Conservation (phyloP, 2,329 filamentous ascomycete genomes). For the Neobulgaria alba region DNA sequence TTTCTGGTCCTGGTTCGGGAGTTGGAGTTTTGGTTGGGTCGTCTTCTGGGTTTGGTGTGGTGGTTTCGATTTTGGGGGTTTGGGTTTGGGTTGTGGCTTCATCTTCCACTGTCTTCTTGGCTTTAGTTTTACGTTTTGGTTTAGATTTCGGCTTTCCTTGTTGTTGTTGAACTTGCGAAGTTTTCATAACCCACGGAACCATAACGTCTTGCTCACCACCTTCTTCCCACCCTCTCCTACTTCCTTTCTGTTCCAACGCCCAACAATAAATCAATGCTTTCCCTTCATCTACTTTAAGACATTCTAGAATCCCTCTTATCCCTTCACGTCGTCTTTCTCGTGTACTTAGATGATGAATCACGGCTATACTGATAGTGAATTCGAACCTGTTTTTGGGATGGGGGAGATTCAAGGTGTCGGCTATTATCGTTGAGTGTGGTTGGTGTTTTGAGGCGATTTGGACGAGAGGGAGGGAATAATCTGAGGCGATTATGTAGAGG, state of each 20-base stretch:
- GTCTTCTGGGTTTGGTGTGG: background rate
- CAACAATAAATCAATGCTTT: slow-evolving; percentile 82
- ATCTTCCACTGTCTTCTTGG: slow-evolving; percentile 22
- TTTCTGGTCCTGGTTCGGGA: too few relatives aligned
- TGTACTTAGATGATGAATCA: slow-evolving; percentile 88
- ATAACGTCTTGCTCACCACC: slow-evolving; percentile 81
- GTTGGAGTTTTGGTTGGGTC: too few relatives aligned
- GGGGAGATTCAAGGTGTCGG: slow-evolving; percentile 76
- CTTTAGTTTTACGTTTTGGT: slow-evolving; percentile 33
- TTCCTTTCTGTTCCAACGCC: slow-evolving; percentile 86
- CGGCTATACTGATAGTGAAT: slow-evolving; percentile 90
- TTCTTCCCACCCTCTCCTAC: slow-evolving; percentile 82
- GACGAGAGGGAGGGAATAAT: slow-evolving; percentile 59
- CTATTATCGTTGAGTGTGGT: slow-evolving; percentile 63
- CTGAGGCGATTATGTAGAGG: slow-evolving; percentile 75
- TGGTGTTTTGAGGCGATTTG: slow-evolving; percentile 38
- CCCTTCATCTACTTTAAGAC: slow-evolving; percentile 46
- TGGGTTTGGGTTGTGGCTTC: too few relatives aligned
- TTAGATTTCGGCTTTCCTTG: too few relatives aligned
- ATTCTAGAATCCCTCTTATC: slow-evolving; percentile 60
- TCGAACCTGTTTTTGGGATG: slow-evolving; percentile 63
- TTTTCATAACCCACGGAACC: slow-evolving; percentile 80
- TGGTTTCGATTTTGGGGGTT: too few relatives aligned
- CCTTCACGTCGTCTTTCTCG: slow-evolving; percentile 62
- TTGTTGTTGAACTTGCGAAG: too few relatives aligned